These are phyloP conservation scores for Sporisorium exsertum DNA, from an alignment of 1,284 basidiomycete genomes.

Conservation along the genomic window DNA sequence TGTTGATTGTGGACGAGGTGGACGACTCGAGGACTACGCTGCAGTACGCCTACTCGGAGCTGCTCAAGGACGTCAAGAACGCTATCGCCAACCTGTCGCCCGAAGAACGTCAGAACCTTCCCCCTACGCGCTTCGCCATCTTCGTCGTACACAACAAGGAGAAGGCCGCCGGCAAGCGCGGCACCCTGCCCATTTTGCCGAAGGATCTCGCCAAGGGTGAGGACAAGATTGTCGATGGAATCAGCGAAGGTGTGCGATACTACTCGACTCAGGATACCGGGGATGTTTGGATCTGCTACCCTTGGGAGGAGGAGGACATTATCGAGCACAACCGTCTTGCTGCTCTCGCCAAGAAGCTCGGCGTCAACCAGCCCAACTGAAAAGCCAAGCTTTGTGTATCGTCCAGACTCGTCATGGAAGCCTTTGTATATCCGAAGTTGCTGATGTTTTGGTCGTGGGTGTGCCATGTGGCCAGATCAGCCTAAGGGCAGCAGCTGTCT, in stretches of 20 bases:
- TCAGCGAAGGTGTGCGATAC: conserved; percentile 66
- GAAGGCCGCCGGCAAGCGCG: conserved; percentile 63
- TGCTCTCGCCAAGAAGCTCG: conserved; percentile 63
- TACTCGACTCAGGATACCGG: conserved; percentile 65
- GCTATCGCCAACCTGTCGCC: conserved; percentile 54
- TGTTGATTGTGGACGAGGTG: conserved; percentile 69
- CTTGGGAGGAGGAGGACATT: conserved; percentile 68
- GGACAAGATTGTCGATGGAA: conserved; percentile 57
- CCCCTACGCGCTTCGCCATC: conserved; percentile 67
- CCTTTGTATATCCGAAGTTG: conserved; percentile 23
- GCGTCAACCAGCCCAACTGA: conserved; percentile 50
- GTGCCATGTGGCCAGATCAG: neutral
- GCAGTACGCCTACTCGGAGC: conserved; percentile 68
- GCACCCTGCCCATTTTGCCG: conserved; percentile 62
- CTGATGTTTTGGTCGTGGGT: neutral
- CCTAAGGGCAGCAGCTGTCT: neutral
- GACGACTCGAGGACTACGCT: conserved; percentile 68
- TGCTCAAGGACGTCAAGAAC: conserved; percentile 64
- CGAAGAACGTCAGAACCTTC: conserved; percentile 56
- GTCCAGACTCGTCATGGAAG: conserved; percentile 30
- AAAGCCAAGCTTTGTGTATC: conserved; percentile 29
- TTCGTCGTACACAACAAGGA: conserved; percentile 69
- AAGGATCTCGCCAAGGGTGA: conserved; percentile 42
- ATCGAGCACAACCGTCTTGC: conserved; percentile 68
- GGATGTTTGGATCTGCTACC: conserved; percentile 68